Evolutionary conservation across 768 basidiomycete genomes (phyloP).

Genomic region (Suillus subalutaceus): DNA sequence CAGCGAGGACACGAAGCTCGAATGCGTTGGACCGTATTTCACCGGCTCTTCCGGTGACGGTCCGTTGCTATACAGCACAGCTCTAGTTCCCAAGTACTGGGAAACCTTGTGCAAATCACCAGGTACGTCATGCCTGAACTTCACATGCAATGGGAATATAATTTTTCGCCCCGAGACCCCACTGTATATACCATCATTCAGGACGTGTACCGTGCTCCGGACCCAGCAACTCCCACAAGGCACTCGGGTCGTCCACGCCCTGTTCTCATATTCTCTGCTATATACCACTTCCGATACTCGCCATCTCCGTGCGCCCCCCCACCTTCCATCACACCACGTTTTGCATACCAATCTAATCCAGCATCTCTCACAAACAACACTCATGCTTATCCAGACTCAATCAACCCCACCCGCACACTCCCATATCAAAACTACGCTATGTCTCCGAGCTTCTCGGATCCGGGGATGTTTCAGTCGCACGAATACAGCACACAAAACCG

Average conservation of each 20-base stretch:
- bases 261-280: conserved; percentile 54
- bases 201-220: conserved; percentile 47
- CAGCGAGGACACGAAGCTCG: conserved; percentile 47
- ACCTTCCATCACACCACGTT: conserved; percentile 19
- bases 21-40: conserved; percentile 38
- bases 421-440: conserved; percentile 14
- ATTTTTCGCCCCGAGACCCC: conserved; percentile 51
- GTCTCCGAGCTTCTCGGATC: conserved; percentile 2
- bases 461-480: background rate
- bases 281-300: conserved; percentile 57
- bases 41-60: conserved; percentile 26
- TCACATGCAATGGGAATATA: conserved; percentile 19
- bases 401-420: conserved; percentile 4
- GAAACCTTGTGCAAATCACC: conserved; percentile 53
- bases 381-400: conserved; percentile 9
- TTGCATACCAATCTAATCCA: background rate
- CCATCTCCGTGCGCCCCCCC: conserved; percentile 17
- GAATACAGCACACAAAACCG: conserved; percentile 23
- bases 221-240: conserved; percentile 24
- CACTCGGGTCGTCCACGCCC: conserved; percentile 27
- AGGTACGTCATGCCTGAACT: conserved; percentile 38
- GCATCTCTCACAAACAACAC: background rate
- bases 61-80: conserved; percentile 57
- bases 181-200: conserved; percentile 69
- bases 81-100: conserved; percentile 70